phyloP scores from a whole-genome alignment of 768 basidiomycete genomes.

The Rhizopogon vinicolor region DNA sequence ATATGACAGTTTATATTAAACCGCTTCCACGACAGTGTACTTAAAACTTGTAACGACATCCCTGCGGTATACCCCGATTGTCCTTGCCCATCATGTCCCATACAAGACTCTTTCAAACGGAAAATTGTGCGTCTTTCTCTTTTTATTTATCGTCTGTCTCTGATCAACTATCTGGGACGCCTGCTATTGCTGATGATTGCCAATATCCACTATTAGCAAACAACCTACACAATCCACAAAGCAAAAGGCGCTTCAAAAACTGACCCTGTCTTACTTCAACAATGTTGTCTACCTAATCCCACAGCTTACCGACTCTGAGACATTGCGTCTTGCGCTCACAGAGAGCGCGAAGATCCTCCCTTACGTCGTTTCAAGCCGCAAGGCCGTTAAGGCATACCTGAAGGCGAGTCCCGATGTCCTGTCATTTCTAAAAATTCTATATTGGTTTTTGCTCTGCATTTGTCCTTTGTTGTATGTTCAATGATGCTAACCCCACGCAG shows the following conservation, averaged over 20 bases:
- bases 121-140: conserved; percentile 62
- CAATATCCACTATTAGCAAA: conserved; percentile 51
- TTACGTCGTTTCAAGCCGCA: conserved; percentile 80
- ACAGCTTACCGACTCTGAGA: conserved; percentile 66
- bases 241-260: conserved; percentile 79
- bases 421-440: background rate
- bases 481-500: conserved; percentile 31
- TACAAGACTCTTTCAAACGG: conserved; percentile 80
- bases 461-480: background rate
- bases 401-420: conserved; percentile 50
- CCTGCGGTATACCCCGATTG: conserved; percentile 85
- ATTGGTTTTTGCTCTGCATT: conserved; percentile 6
- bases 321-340: conserved; percentile 63
- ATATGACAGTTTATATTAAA: background rate
- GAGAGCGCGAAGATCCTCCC: conserved; percentile 91
- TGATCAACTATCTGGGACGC: background rate
- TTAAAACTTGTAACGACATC: conserved; percentile 87
- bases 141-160: background rate
- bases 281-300: conserved; percentile 78
- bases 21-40: conserved; percentile 57
- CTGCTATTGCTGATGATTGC: background rate
- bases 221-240: conserved; percentile 76
- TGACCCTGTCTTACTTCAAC: conserved; percentile 86
- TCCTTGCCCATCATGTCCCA: conserved; percentile 83
- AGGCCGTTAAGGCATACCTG: conserved; percentile 79